Conservation (phyloP, 2,329 filamentous ascomycete genomes). For the Colletotrichum sp. region DNA sequence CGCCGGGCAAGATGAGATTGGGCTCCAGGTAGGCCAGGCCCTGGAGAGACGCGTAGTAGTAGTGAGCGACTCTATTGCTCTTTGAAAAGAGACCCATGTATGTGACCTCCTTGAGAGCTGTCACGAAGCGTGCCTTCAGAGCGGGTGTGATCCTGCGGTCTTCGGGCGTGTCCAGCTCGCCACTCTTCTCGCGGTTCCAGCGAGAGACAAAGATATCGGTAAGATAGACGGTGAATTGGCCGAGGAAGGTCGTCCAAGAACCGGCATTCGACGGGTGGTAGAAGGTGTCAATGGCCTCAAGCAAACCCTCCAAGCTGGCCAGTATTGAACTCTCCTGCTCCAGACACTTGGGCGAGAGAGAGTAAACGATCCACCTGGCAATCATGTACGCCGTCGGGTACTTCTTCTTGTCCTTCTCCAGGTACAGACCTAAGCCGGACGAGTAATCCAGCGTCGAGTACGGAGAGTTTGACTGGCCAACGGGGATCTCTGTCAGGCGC, state of each 20-base stretch:
- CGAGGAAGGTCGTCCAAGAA: conserved; percentile 85
- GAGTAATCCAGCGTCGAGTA: conserved; percentile 87
- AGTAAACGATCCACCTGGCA: conserved; percentile 91
- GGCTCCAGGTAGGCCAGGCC: conserved; percentile 91
- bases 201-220: conserved; percentile 96
- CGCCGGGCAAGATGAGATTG: conserved; percentile 88
- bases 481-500: conserved; percentile 90
- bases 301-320: conserved; percentile 84
- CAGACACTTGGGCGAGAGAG: conserved; percentile 83
- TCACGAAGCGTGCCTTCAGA: conserved; percentile 88
- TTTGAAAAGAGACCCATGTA: conserved; percentile 99
- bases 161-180: conserved; percentile 84
- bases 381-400: conserved; percentile 92
- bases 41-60: conserved; percentile 89
- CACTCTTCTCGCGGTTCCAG: conserved; percentile 94
- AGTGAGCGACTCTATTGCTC: conserved; percentile 88
- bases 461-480: conserved; percentile 92
- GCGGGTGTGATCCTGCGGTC: conserved; percentile 80
- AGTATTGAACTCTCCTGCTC: conserved; percentile 81
- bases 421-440: conserved; percentile 81
- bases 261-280: conserved; percentile 98
- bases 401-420: conserved; percentile 93
- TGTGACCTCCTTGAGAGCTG: conserved; percentile 87
- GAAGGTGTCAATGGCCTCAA: conserved; percentile 96
- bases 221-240: conserved; percentile 90